phyloP scores from a whole-genome alignment of 345 rosid species.

The Melaleuca quinquenervia region DNA sequence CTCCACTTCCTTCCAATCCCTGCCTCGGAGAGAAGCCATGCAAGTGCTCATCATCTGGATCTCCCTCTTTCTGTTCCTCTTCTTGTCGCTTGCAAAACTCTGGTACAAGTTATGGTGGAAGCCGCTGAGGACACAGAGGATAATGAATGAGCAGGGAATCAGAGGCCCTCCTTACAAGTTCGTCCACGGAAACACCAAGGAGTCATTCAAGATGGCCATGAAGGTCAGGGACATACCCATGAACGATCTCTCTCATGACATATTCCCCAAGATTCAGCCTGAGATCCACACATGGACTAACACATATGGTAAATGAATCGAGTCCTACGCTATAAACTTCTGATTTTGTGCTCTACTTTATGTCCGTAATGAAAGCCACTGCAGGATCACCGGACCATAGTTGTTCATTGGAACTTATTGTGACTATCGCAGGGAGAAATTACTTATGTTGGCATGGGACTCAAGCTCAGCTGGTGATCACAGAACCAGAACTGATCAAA shows the following conservation, averaged over 20 bases:
- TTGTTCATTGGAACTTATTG: neutral
- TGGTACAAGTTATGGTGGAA: conserved; percentile 13
- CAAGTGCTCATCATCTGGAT: neutral
- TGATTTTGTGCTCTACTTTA: neutral
- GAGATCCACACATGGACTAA: conserved; percentile 14
- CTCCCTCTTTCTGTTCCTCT: neutral
- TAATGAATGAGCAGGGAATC: conserved; percentile 9
- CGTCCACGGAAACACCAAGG: conserved; percentile 23
- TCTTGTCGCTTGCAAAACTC: neutral
- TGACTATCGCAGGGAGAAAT: neutral
- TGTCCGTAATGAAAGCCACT: neutral
- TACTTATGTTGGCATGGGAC: conserved; percentile 1
- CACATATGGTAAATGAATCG: conserved; percentile 5
- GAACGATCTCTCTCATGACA: conserved; percentile 8
- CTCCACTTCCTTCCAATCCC: neutral
- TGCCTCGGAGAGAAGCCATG: neutral
- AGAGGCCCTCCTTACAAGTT: conserved; percentile 26
- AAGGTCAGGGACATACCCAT: conserved; percentile 4
- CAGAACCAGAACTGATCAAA: neutral
- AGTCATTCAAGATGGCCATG: conserved; percentile 6
- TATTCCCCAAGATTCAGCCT: conserved; percentile 11
- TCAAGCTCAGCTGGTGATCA: neutral
- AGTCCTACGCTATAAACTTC: neutral
- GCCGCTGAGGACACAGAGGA: neutral
- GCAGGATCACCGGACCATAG: neutral